Percentiles rank a stretch among this genome's conserved stretches.
phyloP scores from a whole-genome alignment of 148 eudicot genomes.

The Camellia granthamiana region DNA sequence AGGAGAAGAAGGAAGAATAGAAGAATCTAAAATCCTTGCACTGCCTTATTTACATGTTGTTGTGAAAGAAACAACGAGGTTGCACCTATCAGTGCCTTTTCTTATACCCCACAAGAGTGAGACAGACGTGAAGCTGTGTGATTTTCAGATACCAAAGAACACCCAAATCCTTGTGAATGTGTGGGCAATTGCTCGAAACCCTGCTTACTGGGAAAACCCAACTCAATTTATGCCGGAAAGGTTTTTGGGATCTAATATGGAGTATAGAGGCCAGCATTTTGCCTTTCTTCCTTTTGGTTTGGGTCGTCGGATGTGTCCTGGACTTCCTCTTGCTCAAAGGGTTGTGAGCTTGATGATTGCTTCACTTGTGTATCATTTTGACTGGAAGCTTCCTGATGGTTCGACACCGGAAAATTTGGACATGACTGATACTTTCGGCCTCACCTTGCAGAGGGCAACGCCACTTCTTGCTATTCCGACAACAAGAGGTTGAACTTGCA shows the following conservation, averaged over 20 bases:
- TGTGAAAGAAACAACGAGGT: constrained; percentile 17
- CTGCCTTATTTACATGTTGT: constrained; percentile 9
- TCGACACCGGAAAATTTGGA: constrained; percentile 5
- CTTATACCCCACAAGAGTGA: constrained; percentile 6
- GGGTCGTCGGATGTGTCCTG: neutral
- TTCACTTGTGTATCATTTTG: constrained; percentile 10
- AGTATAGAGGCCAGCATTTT: constrained; percentile 12
- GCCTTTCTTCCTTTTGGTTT: constrained; percentile 11
- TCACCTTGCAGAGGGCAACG: constrained; percentile 13
- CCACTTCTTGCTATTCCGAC: constrained; percentile 11
- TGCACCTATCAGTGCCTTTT: constrained; percentile 4
- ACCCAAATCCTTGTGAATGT: neutral
- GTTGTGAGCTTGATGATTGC: constrained; percentile 12
- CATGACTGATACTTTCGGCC: neutral
- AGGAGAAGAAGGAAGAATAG: neutral
- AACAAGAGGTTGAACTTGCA: too few relatives aligned
- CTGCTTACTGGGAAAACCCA: constrained; percentile 10
- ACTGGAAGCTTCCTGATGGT: constrained; percentile 15
- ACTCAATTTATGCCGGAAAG: constrained; percentile 8
- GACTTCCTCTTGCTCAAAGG: constrained; percentile 3
- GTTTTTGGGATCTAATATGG: neutral
- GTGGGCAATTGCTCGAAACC: neutral
- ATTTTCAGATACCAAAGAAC: neutral
- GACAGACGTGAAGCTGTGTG: neutral
- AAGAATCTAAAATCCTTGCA: neutral